These are phyloP conservation scores for Gloeostereum incarnatum DNA, from an alignment of 768 basidiomycete species.

Conservation along the genomic window DNA sequence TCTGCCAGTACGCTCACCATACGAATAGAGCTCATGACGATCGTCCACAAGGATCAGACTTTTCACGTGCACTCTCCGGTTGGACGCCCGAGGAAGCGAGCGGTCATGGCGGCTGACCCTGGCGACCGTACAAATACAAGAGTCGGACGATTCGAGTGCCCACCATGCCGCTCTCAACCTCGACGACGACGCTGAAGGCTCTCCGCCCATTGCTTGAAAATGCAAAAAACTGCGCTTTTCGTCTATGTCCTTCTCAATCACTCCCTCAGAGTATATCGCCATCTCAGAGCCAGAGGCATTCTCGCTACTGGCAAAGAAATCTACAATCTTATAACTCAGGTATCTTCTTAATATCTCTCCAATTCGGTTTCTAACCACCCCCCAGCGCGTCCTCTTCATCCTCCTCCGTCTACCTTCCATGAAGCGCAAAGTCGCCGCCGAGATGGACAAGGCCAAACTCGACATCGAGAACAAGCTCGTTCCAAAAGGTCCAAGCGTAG, in stretches of 20 bases:
- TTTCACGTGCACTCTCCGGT: too few relatives aligned
- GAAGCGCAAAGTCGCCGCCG: constrained; percentile 46
- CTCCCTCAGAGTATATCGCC: constrained; percentile 43
- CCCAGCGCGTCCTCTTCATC: constrained; percentile 47
- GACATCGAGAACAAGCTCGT: constrained; percentile 64
- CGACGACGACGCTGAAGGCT: neutral
- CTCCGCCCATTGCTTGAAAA: constrained; percentile 25
- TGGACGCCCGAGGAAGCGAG: too few relatives aligned
- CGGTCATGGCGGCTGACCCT: too few relatives aligned
- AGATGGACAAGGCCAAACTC: constrained; percentile 55
- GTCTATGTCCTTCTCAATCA: constrained; percentile 49
- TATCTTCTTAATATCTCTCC: constrained; percentile 16
- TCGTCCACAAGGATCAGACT: too few relatives aligned
- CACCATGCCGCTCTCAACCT: neutral
- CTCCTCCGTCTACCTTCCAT: constrained; percentile 53
- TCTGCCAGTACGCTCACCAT: too few relatives aligned
- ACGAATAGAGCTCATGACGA: neutral
- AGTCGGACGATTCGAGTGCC: neutral
- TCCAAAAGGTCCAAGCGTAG: constrained; percentile 51
- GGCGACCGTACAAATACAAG: too few relatives aligned
- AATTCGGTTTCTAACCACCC: neutral
- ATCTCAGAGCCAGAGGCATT: constrained; percentile 57
- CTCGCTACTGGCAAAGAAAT: constrained; percentile 36
- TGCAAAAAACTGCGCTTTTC: constrained; percentile 47
- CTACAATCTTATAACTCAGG: constrained; percentile 44